A percentile compares a stretch with the other conserved stretches of the same genome.
Conservation (phyloP, 495 filamentous ascomycete species). For the Penicillium daleae region DNA sequence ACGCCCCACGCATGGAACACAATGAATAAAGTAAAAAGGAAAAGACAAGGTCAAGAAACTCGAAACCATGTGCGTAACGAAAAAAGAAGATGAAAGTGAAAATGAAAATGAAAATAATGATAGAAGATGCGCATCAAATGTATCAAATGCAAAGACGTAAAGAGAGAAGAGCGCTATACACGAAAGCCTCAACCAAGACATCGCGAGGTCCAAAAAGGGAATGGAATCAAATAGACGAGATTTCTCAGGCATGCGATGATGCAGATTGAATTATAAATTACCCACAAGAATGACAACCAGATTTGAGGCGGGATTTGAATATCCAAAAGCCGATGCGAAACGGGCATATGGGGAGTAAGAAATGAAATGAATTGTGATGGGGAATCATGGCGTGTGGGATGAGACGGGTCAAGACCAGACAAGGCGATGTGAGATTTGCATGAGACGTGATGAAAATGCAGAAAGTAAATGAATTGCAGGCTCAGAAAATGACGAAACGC, state of each 20-base stretch:
- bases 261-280: neutral
- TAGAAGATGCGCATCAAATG: neutral
- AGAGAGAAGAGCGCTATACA: neutral
- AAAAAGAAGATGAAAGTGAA: neutral
- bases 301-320: neutral
- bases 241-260: neutral
- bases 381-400: neutral
- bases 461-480: neutral
- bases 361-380: neutral
- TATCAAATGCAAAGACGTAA: neutral
- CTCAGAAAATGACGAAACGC: constrained; percentile 39
- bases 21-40: too few relatives aligned
- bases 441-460: neutral
- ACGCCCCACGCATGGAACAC: neutral
- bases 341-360: neutral
- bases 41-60: neutral
- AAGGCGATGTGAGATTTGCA: neutral
- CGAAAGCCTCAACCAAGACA: neutral
- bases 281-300: neutral
- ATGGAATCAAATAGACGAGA: neutral
- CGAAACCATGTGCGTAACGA: neutral
- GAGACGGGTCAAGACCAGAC: neutral
- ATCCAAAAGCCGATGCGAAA: neutral
- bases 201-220: neutral
- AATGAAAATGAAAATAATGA: neutral